Evolutionary conservation across 2,329 filamentous ascomycete genomes (phyloP), one percentile per base, ranked within the genome.

Genomic region (Nemania sp.): DNA sequence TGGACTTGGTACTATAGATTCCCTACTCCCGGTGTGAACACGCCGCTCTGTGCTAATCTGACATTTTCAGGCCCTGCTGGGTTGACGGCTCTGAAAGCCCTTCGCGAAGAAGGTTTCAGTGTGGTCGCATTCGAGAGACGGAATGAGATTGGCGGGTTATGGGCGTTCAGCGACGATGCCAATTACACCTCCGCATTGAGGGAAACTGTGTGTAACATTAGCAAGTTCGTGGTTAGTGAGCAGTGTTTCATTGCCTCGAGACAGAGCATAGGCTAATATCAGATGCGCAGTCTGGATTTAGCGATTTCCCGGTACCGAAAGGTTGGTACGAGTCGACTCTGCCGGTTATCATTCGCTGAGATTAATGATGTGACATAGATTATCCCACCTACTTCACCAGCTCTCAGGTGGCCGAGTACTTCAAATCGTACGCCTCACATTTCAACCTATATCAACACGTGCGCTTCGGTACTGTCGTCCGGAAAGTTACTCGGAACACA

Each of bases 51-150:
- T 43, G 35, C 46, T 57, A 20, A 48, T 21, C 25, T 29, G 12
- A 45, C 18, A 11, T 4, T 11, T 7, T 13, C 18, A 57, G 54
- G 54, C n/a, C 54, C 54, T 13, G 34, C 47, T 18, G 47, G 54
- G 5, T 20, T 52, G n/a, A 57, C 47, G 25, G 47, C 54, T n/a
- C 43, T 79, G 52, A 81, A 81, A 67, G 76, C 76, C 39, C 63
- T 81, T 17, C 65, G 74, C 2, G 78, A 81, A 57, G 77, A 79
- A 67, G 77, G 78, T 9, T 81, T 80, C 53, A 67, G 79, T 10
- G 78, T 75, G 5, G 72, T 74, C 1, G 79, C 74, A 2, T 81
- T 80, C 47, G 80, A 81, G 49, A 70, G 74, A 29, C 77, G 76
- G 55, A 59, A 67, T 46, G 75, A 74, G 56, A 66, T 79, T 17